phyloP scores from a whole-genome alignment of 2,329 filamentous ascomycete species.

The Colletotrichum shisoi region DNA sequence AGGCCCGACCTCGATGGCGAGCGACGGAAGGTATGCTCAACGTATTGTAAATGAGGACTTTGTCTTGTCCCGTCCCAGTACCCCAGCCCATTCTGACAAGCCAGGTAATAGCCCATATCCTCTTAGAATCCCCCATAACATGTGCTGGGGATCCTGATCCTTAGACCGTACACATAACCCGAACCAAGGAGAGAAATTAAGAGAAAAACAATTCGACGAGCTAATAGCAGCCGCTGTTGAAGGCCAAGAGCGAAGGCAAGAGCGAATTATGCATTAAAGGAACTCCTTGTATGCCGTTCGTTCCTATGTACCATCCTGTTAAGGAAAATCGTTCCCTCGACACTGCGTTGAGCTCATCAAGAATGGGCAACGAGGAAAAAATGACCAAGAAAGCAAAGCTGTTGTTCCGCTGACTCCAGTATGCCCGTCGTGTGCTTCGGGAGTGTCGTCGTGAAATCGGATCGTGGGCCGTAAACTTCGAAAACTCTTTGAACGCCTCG shows the following conservation, averaged over 20 bases:
- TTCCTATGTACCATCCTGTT: constrained; percentile 37
- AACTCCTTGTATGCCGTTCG: constrained; percentile 37
- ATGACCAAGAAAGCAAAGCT: constrained; percentile 29
- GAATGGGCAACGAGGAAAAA: constrained; percentile 15
- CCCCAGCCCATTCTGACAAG: constrained; percentile 16
- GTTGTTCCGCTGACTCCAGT: constrained; percentile 24
- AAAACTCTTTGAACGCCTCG: constrained; percentile 34
- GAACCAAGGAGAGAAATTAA: constrained; percentile 10
- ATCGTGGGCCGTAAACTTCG: constrained; percentile 13
- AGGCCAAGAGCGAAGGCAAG: constrained; percentile 22
- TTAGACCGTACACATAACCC: constrained; percentile 10
- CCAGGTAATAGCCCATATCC: constrained; percentile 21
- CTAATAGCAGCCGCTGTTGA: constrained; percentile 35
- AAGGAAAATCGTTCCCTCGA: constrained; percentile 20
- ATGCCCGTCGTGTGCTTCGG: constrained; percentile 35
- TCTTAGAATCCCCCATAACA: constrained; percentile 31
- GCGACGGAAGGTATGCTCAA: not conserved
- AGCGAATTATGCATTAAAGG: constrained; percentile 42
- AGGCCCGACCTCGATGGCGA: not conserved
- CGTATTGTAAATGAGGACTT: constrained; percentile 2
- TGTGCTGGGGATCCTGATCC: constrained; percentile 39
- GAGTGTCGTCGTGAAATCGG: constrained; percentile 23
- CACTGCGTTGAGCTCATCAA: constrained; percentile 36
- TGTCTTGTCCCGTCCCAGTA: constrained; percentile 3
- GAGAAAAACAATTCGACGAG: constrained; percentile 17